Evolutionary conservation across 495 filamentous ascomycete species (phyloP).

Genomic region (Tetracladium setigerum): DNA sequence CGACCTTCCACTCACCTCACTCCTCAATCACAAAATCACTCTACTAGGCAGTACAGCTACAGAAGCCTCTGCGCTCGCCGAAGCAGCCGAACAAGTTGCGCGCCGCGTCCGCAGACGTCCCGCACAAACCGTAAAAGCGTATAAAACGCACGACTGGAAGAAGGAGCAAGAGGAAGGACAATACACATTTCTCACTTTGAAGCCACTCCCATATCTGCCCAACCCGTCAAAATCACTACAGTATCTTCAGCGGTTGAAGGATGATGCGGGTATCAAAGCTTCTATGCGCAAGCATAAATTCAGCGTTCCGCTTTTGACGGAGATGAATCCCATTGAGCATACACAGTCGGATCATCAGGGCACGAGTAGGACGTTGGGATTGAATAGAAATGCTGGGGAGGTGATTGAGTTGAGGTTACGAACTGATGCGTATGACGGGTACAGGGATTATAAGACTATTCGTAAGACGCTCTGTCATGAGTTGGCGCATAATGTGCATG

Average conservation of each 20-base stretch:
- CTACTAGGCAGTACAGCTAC: constrained; percentile 52
- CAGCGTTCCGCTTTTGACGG: constrained; percentile 79
- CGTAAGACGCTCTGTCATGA: constrained; percentile 92
- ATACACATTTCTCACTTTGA: constrained; percentile 77
- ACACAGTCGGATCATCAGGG: constrained; percentile 60
- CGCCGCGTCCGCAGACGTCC: constrained; percentile 30
- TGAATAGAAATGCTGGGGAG: constrained; percentile 84
- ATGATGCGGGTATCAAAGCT: constrained; percentile 77
- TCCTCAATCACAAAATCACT: constrained; percentile 49
- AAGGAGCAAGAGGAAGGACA: constrained; percentile 45
- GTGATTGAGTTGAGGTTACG: constrained; percentile 85
- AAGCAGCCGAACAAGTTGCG: constrained; percentile 26
- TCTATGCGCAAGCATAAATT: constrained; percentile 81
- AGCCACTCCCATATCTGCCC: constrained; percentile 74
- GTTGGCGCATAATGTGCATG: constrained; percentile 83
- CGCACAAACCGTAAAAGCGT: constrained; percentile 24
- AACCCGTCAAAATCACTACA: constrained; percentile 53
- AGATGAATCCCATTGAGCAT: constrained; percentile 86
- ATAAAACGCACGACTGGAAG: constrained; percentile 29
- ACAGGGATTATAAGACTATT: constrained; percentile 83
- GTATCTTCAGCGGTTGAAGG: constrained; percentile 71
- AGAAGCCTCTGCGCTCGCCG: constrained; percentile 41
- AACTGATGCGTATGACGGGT: constrained; percentile 92
- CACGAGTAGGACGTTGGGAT: constrained; percentile 65
- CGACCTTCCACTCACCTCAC: constrained; percentile 41